phyloP scores from a whole-genome alignment of 140 eudicot genomes.

The Cichorium intybus region DNA sequence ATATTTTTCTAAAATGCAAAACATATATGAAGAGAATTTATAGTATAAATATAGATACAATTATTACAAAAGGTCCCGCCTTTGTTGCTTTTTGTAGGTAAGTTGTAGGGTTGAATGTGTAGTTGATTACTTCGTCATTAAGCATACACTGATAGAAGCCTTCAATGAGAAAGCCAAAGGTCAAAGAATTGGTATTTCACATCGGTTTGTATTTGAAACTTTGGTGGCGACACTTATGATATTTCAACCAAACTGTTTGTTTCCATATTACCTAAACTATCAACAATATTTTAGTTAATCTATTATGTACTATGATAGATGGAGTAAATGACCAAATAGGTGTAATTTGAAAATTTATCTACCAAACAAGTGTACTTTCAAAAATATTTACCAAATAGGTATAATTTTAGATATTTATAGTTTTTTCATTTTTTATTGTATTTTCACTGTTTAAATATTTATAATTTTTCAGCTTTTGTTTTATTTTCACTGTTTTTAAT shows the following conservation, averaged over 20 bases:
- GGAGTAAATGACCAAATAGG: too few relatives aligned
- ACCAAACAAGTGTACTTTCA: too few relatives aligned
- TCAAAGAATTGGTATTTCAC: neutral
- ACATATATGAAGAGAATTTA: too few relatives aligned
- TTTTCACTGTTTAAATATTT: too few relatives aligned
- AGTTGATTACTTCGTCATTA: conserved; percentile 19
- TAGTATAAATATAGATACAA: neutral
- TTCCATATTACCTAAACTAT: neutral
- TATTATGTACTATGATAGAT: too few relatives aligned
- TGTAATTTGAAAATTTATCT: too few relatives aligned
- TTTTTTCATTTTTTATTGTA: too few relatives aligned
- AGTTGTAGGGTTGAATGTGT: neutral
- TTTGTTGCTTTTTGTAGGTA: neutral
- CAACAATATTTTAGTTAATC: neutral
- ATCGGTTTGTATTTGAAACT: neutral
- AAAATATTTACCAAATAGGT: too few relatives aligned
- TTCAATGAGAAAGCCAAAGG: neutral
- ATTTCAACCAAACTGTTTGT: neutral
- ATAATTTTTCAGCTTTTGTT: too few relatives aligned
- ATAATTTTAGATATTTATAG: too few relatives aligned
- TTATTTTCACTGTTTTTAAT: too few relatives aligned
- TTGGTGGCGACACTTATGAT: neutral
- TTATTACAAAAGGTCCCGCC: neutral
- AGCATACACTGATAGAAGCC: conserved; percentile 16
- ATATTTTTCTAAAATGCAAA: too few relatives aligned